Percentiles rank a stretch among this genome's conserved stretches.
phyloP scores from a whole-genome alignment of 371 early-diverging fungal species.

The Nosema muscidifuracis region DNA sequence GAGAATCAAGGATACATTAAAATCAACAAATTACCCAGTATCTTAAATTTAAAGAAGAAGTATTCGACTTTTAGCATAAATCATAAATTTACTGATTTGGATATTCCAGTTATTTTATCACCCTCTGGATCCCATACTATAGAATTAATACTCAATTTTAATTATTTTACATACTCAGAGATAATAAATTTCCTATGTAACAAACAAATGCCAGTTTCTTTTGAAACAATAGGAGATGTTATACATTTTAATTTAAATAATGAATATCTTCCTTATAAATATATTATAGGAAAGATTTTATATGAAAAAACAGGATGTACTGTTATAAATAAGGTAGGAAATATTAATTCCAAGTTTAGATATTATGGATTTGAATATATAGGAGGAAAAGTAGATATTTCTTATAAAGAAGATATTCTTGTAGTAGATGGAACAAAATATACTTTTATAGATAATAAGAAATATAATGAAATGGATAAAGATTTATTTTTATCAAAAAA shows the following conservation, averaged over 20 bases:
- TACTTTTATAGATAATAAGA: background rate
- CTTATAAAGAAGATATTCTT: background rate
- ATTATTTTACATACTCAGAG: conserved; percentile 45
- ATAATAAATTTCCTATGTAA: conserved; percentile 36
- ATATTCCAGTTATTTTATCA: conserved; percentile 14
- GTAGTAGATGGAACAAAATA: background rate
- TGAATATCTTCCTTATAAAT: conserved; percentile 53
- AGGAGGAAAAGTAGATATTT: conserved; percentile 42
- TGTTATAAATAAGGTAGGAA: conserved; percentile 59
- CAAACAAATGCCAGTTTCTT: conserved; percentile 41
- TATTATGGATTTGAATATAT: conserved; percentile 59
- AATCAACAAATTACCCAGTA: background rate
- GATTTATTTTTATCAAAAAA: too few species aligned
- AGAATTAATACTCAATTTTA: conserved; percentile 26
- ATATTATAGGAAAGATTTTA: conserved; percentile 56
- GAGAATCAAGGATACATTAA: background rate
- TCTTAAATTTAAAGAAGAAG: background rate
- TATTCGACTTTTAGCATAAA: background rate
- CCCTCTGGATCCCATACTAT: background rate
- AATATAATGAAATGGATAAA: too few species aligned
- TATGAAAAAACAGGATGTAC: conserved; percentile 57
- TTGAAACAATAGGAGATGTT: conserved; percentile 60
- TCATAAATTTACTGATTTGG: background rate
- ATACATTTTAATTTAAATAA: conserved; percentile 62
- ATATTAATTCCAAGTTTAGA: conserved; percentile 55